phyloP scores from a whole-genome alignment of 192 early-diverging fungal genomes.

The Entophlyctis luteolus region DNA sequence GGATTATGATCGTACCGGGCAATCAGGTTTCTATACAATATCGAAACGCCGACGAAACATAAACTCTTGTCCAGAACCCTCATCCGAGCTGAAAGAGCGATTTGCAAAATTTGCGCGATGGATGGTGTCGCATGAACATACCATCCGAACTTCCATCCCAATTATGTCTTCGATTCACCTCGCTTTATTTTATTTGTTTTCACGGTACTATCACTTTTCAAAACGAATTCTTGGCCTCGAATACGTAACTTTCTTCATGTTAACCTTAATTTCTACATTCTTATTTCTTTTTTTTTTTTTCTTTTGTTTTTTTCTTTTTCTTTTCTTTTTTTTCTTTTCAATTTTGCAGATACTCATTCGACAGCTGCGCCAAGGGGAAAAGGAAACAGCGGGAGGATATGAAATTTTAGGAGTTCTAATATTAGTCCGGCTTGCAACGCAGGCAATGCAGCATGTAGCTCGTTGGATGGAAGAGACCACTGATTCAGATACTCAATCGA shows the following conservation, averaged over 20 bases:
- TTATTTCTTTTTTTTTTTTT: background rate
- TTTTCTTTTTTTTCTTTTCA: background rate
- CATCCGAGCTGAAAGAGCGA: background rate
- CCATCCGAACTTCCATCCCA: background rate
- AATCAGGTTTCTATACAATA: too few relatives aligned
- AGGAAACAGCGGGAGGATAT: constrained; percentile 61
- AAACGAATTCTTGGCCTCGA: constrained; percentile 76
- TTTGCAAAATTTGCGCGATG: background rate
- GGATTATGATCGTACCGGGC: too few relatives aligned
- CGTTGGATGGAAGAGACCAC: background rate
- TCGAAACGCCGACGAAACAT: background rate
- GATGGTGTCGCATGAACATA: background rate
- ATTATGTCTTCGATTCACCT: constrained; percentile 60
- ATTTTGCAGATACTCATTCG: constrained; percentile 67
- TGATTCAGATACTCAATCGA: background rate
- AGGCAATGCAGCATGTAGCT: constrained; percentile 30
- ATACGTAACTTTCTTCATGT: constrained; percentile 53
- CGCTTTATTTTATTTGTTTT: constrained; percentile 84
- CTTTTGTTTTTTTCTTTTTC: background rate
- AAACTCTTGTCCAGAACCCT: background rate
- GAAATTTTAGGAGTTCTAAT: constrained; percentile 83
- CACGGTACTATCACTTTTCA: constrained; percentile 75
- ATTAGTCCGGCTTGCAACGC: constrained; percentile 65
- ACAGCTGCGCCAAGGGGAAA: constrained; percentile 68
- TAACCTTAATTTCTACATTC: background rate